These are phyloP conservation scores for Cercospora citrullina DNA, from an alignment of 2,329 filamentous ascomycete genomes.

Conservation along the genomic window DNA sequence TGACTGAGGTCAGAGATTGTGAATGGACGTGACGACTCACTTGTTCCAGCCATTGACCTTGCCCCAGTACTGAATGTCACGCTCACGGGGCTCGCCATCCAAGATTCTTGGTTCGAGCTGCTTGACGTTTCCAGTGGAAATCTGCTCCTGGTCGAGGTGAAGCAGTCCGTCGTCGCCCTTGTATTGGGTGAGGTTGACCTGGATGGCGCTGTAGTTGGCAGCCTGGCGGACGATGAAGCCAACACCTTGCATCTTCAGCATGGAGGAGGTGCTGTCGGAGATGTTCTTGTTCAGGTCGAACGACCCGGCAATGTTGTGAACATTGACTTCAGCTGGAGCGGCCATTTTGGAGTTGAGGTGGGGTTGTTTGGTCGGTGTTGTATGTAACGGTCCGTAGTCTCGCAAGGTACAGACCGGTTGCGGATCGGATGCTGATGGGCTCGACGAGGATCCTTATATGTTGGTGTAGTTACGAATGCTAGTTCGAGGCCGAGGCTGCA, in stretches of 20 bases:
- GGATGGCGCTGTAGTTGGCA: slow-evolving; percentile 68
- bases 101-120: slow-evolving; percentile 60
- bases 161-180: slow-evolving; percentile 45
- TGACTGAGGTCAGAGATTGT: neutral
- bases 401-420: slow-evolving; percentile 15
- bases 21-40: slow-evolving; percentile 17
- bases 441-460: neutral
- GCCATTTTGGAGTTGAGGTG: slow-evolving; percentile 59
- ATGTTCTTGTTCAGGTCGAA: slow-evolving; percentile 76
- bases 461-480: neutral
- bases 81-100: slow-evolving; percentile 62
- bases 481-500: slow-evolving; percentile 5
- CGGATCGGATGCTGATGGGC: neutral
- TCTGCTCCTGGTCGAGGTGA: slow-evolving; percentile 58
- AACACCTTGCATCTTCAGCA: slow-evolving; percentile 62
- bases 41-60: slow-evolving; percentile 60
- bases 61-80: slow-evolving; percentile 80
- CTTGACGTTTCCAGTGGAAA: slow-evolving; percentile 68
- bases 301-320: slow-evolving; percentile 66
- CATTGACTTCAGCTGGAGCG: slow-evolving; percentile 65
- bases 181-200: slow-evolving; percentile 59
- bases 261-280: slow-evolving; percentile 67
- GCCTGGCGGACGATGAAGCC: slow-evolving; percentile 47
- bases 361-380: neutral
- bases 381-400: slow-evolving; percentile 9